A percentile compares a stretch with the other conserved stretches of the same genome.
These are phyloP conservation scores for Colletotrichum sp. DNA, from an alignment of 2,329 filamentous ascomycete genomes.

Conservation along the genomic window DNA sequence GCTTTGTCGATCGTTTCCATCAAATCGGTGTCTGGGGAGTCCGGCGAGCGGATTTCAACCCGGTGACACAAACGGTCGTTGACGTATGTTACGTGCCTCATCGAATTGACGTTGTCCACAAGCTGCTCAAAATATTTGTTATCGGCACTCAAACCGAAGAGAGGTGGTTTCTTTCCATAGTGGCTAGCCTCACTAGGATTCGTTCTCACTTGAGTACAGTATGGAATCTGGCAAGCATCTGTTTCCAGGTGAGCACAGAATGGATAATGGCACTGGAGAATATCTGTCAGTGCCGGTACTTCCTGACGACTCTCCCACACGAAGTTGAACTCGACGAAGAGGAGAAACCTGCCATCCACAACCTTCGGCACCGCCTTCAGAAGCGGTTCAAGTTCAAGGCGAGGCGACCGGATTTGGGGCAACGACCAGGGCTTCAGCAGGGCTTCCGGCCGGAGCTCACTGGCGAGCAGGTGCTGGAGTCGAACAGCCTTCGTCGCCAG, in stretches of 20 bases:
- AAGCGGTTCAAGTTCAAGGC: background rate
- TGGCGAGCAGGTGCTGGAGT: background rate
- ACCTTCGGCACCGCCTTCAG: background rate
- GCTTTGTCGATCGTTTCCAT: background rate
- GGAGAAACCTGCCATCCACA: background rate
- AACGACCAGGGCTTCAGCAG: background rate
- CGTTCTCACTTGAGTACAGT: too few species aligned
- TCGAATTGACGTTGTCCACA: rapidly evolving
- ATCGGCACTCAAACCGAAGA: background rate
- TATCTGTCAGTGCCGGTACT: background rate
- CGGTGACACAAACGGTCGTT: too few species aligned
- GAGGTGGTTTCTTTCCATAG: too few species aligned
- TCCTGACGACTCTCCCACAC: background rate
- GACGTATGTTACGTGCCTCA: background rate
- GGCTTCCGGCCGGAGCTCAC: background rate
- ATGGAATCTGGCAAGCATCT: too few species aligned
- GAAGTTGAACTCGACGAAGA: background rate
- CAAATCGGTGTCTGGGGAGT: background rate
- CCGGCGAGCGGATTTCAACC: background rate
- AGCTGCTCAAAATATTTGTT: background rate
- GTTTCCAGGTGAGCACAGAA: background rate
- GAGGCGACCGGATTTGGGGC: background rate
- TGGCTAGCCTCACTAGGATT: too few species aligned
- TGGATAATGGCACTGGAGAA: background rate
- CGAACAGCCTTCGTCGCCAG: background rate